Evolutionary conservation across 495 filamentous ascomycete genomes (phyloP), one percentile per base, ranked within the genome.

Genomic region (Glutinoglossum americanum): DNA sequence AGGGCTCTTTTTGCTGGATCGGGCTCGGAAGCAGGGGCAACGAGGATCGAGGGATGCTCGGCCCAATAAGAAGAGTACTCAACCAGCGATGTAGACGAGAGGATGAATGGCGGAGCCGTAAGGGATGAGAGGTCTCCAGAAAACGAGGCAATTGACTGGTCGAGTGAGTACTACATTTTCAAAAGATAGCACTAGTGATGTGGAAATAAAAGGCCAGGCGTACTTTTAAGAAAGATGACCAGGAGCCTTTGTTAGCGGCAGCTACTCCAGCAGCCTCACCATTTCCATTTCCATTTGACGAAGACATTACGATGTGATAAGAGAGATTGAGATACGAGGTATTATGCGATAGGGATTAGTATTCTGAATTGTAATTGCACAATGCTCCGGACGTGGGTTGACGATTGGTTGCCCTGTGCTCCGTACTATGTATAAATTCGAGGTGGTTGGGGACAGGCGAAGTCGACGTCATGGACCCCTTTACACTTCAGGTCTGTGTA

Each of bases 11-110:
- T 93, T 59, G 80, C 79, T 1, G 89, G 80, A 64, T 95, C 84
- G 21, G 77, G 56, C 68, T 96, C 92, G 51, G 76, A 75, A 23
- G 87, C 84, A 0, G 90, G 87, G 6, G 92, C 90, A 33, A 87
- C 80, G 65, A 98, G 92, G 57, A 93, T 70, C 59, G 78, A 74
- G 1, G 92, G 92, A 65, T 96, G 90, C 70, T 97, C 90, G 44
- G 83, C 82, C 93, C 92, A 98, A 75, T 96, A 97, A 51, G 88
- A 86, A 59, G 85, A 89, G 74, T 90, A 98, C 68, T 98, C 92
- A 62, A 84, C 85, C 55, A 98, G 76, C 62, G 87, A 94, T 57
- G 85, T 94, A 27, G 84, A 80, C 54, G 87, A 90, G 41, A 96
- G 82, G 69, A 98, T 96, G 68, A 96, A 98, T 11, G 92, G 87